Evolutionary conservation across 192 early-diverging fungal species (phyloP).

Genomic region (Mortierella hygrophila): DNA sequence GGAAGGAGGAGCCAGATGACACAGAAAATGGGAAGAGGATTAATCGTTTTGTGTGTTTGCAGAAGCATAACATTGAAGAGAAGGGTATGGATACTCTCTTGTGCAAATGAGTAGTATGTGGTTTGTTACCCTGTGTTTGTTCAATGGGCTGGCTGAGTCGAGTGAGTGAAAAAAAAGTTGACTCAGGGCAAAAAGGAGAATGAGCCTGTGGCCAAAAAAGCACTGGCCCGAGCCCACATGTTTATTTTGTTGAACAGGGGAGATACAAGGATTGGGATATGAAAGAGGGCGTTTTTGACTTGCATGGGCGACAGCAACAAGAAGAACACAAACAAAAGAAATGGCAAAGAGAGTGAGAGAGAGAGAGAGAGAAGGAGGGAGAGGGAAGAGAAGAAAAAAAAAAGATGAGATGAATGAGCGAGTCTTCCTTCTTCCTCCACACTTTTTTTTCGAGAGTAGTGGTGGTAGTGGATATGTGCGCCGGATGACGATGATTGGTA

Average conservation of each 20-base stretch:
- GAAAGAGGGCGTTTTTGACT: not conserved
- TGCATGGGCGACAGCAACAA: not conserved
- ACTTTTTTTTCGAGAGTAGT: too few relatives aligned
- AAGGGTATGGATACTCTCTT: not conserved
- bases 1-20: not conserved
- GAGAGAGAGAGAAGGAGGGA: not conserved
- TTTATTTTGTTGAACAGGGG: not conserved
- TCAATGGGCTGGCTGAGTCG: not conserved
- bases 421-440: too few relatives aligned
- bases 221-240: slow-evolving; percentile 8
- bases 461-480: too few relatives aligned
- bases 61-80: not conserved
- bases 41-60: too few relatives aligned
- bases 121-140: not conserved
- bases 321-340: not conserved
- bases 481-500: too few relatives aligned
- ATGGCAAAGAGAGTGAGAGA: too few relatives aligned
- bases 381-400: too few relatives aligned
- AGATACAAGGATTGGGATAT: not conserved
- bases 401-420: too few relatives aligned
- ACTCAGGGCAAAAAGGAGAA: not conserved
- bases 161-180: not conserved
- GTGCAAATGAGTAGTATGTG: not conserved
- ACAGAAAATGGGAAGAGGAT: not conserved
- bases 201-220: not conserved